A percentile compares a stretch with the other conserved stretches of the same genome.
Conservation (phyloP, 1,139 yeast species). For the Geotrichum fermentans region DNA sequence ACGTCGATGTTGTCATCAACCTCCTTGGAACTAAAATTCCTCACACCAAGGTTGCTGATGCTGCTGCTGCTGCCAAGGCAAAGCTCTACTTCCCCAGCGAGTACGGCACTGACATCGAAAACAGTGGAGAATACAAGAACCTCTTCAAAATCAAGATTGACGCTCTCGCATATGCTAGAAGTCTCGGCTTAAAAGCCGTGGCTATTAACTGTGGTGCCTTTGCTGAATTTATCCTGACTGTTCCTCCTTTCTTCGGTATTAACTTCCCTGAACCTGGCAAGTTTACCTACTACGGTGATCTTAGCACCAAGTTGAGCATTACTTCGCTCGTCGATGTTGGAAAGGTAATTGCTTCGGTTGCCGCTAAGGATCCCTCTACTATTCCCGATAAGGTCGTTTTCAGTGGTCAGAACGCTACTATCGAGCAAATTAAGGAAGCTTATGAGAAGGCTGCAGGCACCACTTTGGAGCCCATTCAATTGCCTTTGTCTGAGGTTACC, state of each 20-base stretch:
- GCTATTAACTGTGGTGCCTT: slow-evolving; percentile 47
- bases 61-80: too few relatives aligned
- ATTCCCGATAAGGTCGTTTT: slow-evolving; percentile 48
- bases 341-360: slow-evolving; percentile 43
- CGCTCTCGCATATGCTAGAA: slow-evolving; percentile 43
- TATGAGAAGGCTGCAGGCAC: slow-evolving; percentile 44
- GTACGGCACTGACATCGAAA: too few relatives aligned
- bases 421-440: slow-evolving; percentile 40
- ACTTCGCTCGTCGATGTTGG: slow-evolving; percentile 48
- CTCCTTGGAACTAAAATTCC: background rate
- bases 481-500: slow-evolving; percentile 7
- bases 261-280: slow-evolving; percentile 22
- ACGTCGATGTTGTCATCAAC: too few relatives aligned
- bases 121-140: slow-evolving; percentile 37
- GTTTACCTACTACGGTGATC: slow-evolving; percentile 38
- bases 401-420: slow-evolving; percentile 42
- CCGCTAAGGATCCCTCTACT: slow-evolving; percentile 39
- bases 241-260: slow-evolving; percentile 38
- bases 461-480: slow-evolving; percentile 33
- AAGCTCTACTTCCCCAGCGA: too few relatives aligned
- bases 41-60: too few relatives aligned
- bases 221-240: slow-evolving; percentile 32
- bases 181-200: slow-evolving; percentile 49
- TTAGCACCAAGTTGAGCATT: slow-evolving; percentile 37
- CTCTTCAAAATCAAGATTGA: slow-evolving; percentile 40